Percentiles rank a stretch among this genome's conserved stretches.
Evolutionary conservation across 2,329 filamentous ascomycete genomes (phyloP).

Genomic region (Juglanconis sp.): DNA sequence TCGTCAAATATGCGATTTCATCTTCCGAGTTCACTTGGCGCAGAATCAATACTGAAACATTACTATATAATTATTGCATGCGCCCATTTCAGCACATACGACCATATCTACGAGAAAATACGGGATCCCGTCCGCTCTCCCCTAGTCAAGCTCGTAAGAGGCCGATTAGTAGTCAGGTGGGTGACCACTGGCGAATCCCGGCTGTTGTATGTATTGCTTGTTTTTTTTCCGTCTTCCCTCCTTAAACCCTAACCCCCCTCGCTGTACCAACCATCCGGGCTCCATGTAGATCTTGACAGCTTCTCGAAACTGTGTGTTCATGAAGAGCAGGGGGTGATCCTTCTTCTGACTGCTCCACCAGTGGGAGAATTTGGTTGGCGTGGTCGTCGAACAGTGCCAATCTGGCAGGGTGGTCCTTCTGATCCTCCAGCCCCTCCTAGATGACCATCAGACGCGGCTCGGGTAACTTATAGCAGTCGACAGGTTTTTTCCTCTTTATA

Average conservation of each 20-base stretch:
- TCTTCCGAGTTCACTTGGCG: too few species aligned
- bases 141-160: too few species aligned
- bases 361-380: not conserved
- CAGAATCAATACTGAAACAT: too few species aligned
- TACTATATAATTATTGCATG: too few species aligned
- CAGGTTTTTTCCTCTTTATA: too few species aligned
- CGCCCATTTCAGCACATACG: too few species aligned
- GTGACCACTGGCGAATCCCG: too few species aligned
- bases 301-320: not conserved
- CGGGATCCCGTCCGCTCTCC: too few species aligned
- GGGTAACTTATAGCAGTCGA: not conserved
- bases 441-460: slow-evolving; percentile 9
- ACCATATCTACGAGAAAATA: too few species aligned
- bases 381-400: slow-evolving; percentile 1
- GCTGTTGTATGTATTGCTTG: not conserved
- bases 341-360: not conserved
- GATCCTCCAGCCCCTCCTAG: not conserved
- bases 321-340: not conserved
- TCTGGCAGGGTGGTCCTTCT: not conserved
- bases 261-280: not conserved
- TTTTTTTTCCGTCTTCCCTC: not conserved
- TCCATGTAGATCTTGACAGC: not conserved
- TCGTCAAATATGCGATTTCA: too few species aligned
- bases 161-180: too few species aligned
- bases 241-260: not conserved